These are phyloP conservation scores for Potentilla sterilis DNA, from an alignment of 306 rosid genomes.

Conservation along the genomic window DNA sequence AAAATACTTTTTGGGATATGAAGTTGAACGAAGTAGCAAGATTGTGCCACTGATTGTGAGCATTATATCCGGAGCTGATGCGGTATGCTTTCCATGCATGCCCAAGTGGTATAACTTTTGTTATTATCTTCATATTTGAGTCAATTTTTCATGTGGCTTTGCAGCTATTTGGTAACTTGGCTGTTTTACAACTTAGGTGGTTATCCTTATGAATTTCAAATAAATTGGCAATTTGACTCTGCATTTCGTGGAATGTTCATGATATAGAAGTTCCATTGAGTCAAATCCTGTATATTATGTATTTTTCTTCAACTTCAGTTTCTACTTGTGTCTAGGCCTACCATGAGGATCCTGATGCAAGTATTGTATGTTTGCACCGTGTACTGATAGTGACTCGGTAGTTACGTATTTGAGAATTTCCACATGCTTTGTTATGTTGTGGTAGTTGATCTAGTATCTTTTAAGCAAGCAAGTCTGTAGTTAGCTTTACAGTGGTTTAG, in stretches of 20 bases:
- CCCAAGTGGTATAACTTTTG: conserved; percentile 27
- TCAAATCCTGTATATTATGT: not conserved
- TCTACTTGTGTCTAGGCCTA: not conserved
- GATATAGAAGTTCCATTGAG: not conserved
- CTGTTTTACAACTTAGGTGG: not conserved
- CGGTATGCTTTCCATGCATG: conserved; percentile 54
- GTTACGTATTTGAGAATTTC: not conserved
- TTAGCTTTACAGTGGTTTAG: not conserved
- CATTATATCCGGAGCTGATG: conserved; percentile 79
- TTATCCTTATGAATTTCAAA: not conserved
- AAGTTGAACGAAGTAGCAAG: conserved; percentile 71
- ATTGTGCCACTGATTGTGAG: conserved; percentile 84
- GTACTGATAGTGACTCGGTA: not conserved
- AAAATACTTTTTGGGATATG: conserved; percentile 86
- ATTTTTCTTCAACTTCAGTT: not conserved
- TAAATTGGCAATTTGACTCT: not conserved
- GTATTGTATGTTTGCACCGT: not conserved
- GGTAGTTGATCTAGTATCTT: not conserved
- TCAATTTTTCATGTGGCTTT: conserved; percentile 3
- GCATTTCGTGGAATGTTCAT: not conserved
- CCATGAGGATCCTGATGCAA: not conserved
- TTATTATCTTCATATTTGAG: conserved; percentile 22
- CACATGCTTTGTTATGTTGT: not conserved
- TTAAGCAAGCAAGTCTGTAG: not conserved
- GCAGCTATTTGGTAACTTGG: conserved; percentile 1